Percentiles rank a stretch among this genome's conserved stretches.
Conservation (phyloP, 768 basidiomycete species). For the Russula lepida region DNA sequence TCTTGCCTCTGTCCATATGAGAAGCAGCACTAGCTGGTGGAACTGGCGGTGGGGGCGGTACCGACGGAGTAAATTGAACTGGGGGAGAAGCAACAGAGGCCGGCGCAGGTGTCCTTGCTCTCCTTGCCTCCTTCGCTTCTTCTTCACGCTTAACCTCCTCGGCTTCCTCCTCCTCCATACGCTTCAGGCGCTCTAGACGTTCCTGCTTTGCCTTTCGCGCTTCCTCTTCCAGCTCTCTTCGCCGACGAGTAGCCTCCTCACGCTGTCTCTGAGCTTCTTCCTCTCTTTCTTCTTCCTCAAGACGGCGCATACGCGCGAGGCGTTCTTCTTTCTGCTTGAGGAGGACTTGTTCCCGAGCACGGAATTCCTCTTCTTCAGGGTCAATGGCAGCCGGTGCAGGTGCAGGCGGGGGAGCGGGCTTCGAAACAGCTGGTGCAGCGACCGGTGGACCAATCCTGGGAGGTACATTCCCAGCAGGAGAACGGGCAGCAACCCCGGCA, state of each 20-base stretch:
- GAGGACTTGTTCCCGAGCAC: conserved; percentile 61
- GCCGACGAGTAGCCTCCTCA: conserved; percentile 23
- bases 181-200: conserved; percentile 12
- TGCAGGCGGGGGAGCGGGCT: conserved; percentile 28
- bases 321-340: conserved; percentile 68
- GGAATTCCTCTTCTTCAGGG: conserved; percentile 66
- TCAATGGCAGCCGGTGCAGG: conserved; percentile 47
- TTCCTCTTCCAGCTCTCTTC: conserved; percentile 26
- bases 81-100: conserved; percentile 31
- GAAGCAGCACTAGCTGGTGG: conserved; percentile 28
- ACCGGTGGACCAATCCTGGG: conserved; percentile 25
- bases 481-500: conserved; percentile 19
- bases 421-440: conserved; percentile 30
- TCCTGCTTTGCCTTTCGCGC: conserved; percentile 12
- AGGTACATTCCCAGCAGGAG: conserved; percentile 28
- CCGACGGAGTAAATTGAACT: conserved; percentile 26
- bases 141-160: conserved; percentile 16
- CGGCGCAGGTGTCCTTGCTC: conserved; percentile 35
- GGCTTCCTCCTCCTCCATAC: conserved; percentile 17
- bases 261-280: conserved; percentile 44
- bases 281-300: conserved; percentile 56
- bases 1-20: conserved; percentile 45
- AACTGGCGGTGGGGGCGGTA: conserved; percentile 33
- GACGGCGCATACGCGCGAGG: conserved; percentile 53
- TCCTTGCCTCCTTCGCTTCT: conserved; percentile 4